These are phyloP conservation scores for Amanita subjunquillea DNA, from an alignment of 768 basidiomycete genomes.

Conservation along the genomic window DNA sequence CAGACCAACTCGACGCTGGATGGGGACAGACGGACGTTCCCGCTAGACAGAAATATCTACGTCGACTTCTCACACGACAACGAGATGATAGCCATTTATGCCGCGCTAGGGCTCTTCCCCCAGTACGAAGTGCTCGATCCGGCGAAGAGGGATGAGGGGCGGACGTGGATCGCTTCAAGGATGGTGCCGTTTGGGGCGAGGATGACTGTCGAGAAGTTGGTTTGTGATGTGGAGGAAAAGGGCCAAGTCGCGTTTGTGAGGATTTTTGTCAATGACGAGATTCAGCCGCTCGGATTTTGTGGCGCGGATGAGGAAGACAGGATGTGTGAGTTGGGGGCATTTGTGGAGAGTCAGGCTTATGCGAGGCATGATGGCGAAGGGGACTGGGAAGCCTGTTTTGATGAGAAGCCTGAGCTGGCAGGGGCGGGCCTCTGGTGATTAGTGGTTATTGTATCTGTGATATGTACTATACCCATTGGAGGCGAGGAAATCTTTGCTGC, in stretches of 20 bases:
- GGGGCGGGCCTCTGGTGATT: no score
- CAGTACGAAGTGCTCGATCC: constrained; percentile 26
- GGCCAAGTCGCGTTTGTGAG: constrained; percentile 39
- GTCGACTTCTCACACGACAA: constrained; percentile 86
- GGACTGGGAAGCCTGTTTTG: constrained; percentile 58
- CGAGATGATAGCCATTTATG: constrained; percentile 71
- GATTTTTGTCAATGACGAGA: constrained; percentile 69
- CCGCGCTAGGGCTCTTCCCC: constrained; percentile 45
- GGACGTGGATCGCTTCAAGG: constrained; percentile 44
- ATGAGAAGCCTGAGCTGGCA: no score
- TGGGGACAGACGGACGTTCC: constrained; percentile 54
- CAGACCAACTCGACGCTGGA: constrained; percentile 73
- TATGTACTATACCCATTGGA: no score
- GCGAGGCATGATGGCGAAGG: constrained; percentile 59
- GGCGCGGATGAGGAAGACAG: constrained; percentile 35
- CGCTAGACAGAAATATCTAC: constrained; percentile 53
- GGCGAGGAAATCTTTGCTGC: no score
- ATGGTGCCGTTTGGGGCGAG: constrained; percentile 69
- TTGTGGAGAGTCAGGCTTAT: constrained; percentile 65
- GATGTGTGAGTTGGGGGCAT: constrained; percentile 53
- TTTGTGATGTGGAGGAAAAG: constrained; percentile 23
- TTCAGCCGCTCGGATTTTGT: constrained; percentile 57
- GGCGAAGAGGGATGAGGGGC: constrained; percentile 16
- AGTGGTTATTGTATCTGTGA: no score
- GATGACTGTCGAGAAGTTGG: constrained; percentile 65